Base-by-base conservation (phyloP, 371 early-diverging fungal species). In the Haplosporangium sp. region DNA sequence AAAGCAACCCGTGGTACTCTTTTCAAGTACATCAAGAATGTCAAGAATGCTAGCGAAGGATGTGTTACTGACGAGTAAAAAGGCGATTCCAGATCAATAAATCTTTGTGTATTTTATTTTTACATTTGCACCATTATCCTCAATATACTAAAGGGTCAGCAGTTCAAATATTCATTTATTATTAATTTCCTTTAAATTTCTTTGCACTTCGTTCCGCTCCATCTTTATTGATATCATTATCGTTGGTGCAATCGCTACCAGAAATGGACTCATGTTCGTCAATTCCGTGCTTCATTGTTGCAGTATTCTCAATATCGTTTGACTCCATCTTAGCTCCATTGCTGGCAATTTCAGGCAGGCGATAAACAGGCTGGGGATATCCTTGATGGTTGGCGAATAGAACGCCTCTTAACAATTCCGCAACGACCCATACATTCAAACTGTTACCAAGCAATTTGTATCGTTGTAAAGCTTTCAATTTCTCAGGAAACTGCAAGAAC, bases 1-100 rank as follows among this genome's bases (percentile, higher is more conserved):
- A 96, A 96, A 87, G 95, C 93, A 65, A 94, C 90, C n/a, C 85
- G 86, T 50, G 99, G 99, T 37, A 93, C 94, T 19, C 85, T 98
- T 72, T 92, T 90, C 72, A 96, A 96, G 86, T 98, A 96, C 82
- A 92, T 94, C 74, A 94, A 93, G 88, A 91, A 84, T 63, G 96
- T 96, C 61, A 93, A 91, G 87, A 87, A 90, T 59, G 95, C 96
- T 17, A 91, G 90, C 39, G 91, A 89, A 63, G 96, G 96, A 56
- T 95, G 95, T 77, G 95, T 95, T 53, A 95, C 96, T 45, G 96
- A 94, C 84, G 94, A 93, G 75, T 90, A 87, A 84, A 69, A 37
- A 3, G 5, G 19, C 17, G 15, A 38, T 10, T 5, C 20, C 39
- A 39, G 19, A 19, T 17, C 9, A 59, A 59, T 59, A 59, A 59